phyloP scores from a whole-genome alignment of 768 basidiomycete species.

The Leccinum barrowsii region DNA sequence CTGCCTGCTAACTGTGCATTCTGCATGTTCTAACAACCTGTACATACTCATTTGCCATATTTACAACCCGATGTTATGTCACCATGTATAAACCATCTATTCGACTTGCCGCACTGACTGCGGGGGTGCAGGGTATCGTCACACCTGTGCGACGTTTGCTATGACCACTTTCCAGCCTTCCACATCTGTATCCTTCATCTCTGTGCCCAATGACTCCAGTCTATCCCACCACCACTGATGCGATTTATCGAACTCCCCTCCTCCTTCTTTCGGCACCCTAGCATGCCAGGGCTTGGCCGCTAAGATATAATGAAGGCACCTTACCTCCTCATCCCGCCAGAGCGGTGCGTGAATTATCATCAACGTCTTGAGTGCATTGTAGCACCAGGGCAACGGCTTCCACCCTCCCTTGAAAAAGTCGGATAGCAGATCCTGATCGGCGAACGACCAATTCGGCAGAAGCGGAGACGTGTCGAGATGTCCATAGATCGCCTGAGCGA shows the following conservation, averaged over 20 bases:
- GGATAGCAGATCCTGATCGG: constrained; percentile 91
- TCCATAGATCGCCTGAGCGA: constrained; percentile 50
- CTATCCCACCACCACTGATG: constrained; percentile 82
- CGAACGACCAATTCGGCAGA: constrained; percentile 62
- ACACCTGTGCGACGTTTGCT: constrained; percentile 40
- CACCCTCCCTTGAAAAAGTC: constrained; percentile 75
- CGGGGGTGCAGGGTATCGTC: not conserved
- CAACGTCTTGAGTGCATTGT: constrained; percentile 89
- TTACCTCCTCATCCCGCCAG: constrained; percentile 85
- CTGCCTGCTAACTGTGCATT: not conserved
- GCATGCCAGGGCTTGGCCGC: constrained; percentile 83
- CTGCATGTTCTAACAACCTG: not conserved
- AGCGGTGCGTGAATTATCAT: constrained; percentile 63
- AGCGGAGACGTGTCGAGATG: constrained; percentile 45
- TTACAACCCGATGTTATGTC: too few species aligned
- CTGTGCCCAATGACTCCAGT: constrained; percentile 41
- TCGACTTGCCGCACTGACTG: not conserved
- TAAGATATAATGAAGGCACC: constrained; percentile 85
- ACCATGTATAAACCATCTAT: not conserved
- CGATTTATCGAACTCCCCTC: constrained; percentile 47
- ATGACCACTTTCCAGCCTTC: constrained; percentile 50
- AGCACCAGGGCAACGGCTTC: constrained; percentile 79
- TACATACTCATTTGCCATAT: too few species aligned
- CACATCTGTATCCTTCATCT: constrained; percentile 42
- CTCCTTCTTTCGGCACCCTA: constrained; percentile 38